Evolutionary conservation across 345 rosid genomes (phyloP), one percentile per base, ranked within the genome.

Genomic region (Physaria fendleri): DNA sequence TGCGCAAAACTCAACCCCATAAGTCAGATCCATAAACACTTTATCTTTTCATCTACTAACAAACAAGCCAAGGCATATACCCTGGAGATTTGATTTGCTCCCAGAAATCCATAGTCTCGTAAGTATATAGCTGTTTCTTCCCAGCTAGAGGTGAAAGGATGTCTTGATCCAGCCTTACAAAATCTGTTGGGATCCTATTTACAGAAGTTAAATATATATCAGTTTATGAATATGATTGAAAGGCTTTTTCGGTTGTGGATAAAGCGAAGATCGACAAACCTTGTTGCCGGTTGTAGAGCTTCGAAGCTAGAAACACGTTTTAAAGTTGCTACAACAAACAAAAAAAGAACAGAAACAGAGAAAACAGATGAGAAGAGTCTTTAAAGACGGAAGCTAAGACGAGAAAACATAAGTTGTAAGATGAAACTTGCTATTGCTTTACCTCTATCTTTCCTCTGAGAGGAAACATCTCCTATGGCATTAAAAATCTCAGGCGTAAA

Each of bases 61-160:
- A n/a, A n/a, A 56, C 20, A 47, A 62, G 35, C 42, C 6, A 29
- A 49, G 5, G 28, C 78, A 72, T 70, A 90, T 35, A 35, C 98
- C 98, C 98, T 3, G 98, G 96, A 66, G 98, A 82, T 71, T 91
- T 91, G 22, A 91, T 82, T 74, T 91, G 98, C 74, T 91, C 98
- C 96, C 96, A 91, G 79, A 88, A 88, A 70, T 91, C 88, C 83
- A 66, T 71, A 29, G 98, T 85, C 68, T 91, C 95, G 14, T 87
- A 88, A 59, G 89, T 79, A 54, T 85, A 91, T 2, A 88, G 65
- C 62, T 77, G 86, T 72, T 79, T 91, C 83, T 91, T 88, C 54
- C 98, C 98, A 13, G 98, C 96, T 71, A 91, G 84, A 78, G 96
- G 98, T 50, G 98, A 79, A 56, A 91, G 78, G 51, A 91, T 91